Base-by-base conservation (phyloP, 2,329 filamentous ascomycete species). In the Onygenales sp. region DNA sequence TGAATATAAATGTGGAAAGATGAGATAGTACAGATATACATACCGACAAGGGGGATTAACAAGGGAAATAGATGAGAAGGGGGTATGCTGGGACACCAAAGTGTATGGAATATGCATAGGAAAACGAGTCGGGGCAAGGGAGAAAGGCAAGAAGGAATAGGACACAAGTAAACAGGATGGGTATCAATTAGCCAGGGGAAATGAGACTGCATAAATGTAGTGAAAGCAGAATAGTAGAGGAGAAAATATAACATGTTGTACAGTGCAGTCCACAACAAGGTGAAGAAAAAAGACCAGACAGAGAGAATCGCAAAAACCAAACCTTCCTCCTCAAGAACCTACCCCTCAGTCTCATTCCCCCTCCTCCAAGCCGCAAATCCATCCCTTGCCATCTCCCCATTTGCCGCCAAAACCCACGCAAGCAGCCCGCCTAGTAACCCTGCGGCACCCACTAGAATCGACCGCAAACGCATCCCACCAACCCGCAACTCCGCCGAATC, bases 391-490 rank as follows among this genome's bases (percentile, higher is more conserved):
- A 17, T 36, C 10, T 50, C 52, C 5, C 21, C 39, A 44, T 50
- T 49, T n/a, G 33, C 36, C 27, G 39, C 41, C 45, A 8, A 50
- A 11, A 54, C 41, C 52, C 45, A 50, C 13, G 52, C 52, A 49
- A 27, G 50, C 7, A 54, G n/a, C 5, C 45, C 52, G 27, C 45
- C 52, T n/a, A 54, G 11, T 13, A 54, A 17, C 14, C 52, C 52
- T 10, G 33, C 46, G 11, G 21, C 45, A 7, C 52, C 52, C n/a
- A 50, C 32, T 7, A 54, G 14, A 41, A 54, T 14, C 8, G 52
- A 45, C 3, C 41, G 31, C 8, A 54, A 13, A 31, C 50, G 41
- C 14, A 21, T n/a, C 8, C 36, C 11, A 41, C 41, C 14, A 10
- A 36, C 2, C 36, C 38, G 31, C 21, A 7, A n/a, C 14, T 50